Conservation (phyloP, 495 filamentous ascomycete species). For the Staphylotrichum tortipilum region DNA sequence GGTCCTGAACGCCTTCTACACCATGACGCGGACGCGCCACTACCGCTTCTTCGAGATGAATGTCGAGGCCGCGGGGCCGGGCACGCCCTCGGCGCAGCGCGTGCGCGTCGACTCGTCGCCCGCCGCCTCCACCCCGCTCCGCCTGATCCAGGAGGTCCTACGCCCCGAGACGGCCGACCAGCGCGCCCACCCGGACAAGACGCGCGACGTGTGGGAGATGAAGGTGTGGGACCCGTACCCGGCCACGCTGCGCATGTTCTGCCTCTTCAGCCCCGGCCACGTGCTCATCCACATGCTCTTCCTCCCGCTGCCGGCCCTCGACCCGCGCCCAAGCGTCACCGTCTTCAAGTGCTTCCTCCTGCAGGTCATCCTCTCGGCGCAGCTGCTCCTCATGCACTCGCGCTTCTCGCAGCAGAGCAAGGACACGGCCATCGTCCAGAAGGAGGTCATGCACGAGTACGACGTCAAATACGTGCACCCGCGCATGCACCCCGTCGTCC, state of each 20-base stretch:
- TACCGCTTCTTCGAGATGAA: conserved; percentile 88
- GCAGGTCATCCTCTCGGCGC: conserved; percentile 61
- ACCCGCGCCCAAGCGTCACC: conserved; percentile 73
- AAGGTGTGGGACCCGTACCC: conserved; percentile 88
- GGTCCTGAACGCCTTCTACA: conserved; percentile 66
- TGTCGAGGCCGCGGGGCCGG: conserved; percentile 56
- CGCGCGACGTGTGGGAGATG: conserved; percentile 90
- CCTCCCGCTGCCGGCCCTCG: conserved; percentile 64
- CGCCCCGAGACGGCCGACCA: conserved; percentile 52
- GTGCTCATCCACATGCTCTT: conserved; percentile 80
- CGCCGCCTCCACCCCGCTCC: conserved; percentile 65
- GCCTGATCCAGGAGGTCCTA: conserved; percentile 62
- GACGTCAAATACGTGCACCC: conserved; percentile 93
- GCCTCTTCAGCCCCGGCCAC: conserved; percentile 87
- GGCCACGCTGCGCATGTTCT: conserved; percentile 73
- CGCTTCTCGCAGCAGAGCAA: conserved; percentile 77
- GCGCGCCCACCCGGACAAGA: conserved; percentile 74
- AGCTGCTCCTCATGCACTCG: conserved; percentile 61
- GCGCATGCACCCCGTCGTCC: conserved; percentile 65
- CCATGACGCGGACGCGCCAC: conserved; percentile 70
- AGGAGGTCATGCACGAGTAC: conserved; percentile 90
- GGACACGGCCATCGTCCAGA: conserved; percentile 74
- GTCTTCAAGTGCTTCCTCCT: conserved; percentile 72
- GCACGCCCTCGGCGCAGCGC: conserved; percentile 79
- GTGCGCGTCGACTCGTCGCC: conserved; percentile 88